Evolutionary conservation across 2,329 filamentous ascomycete species (phyloP).

Genomic region (Hymenoscyphus repandus): DNA sequence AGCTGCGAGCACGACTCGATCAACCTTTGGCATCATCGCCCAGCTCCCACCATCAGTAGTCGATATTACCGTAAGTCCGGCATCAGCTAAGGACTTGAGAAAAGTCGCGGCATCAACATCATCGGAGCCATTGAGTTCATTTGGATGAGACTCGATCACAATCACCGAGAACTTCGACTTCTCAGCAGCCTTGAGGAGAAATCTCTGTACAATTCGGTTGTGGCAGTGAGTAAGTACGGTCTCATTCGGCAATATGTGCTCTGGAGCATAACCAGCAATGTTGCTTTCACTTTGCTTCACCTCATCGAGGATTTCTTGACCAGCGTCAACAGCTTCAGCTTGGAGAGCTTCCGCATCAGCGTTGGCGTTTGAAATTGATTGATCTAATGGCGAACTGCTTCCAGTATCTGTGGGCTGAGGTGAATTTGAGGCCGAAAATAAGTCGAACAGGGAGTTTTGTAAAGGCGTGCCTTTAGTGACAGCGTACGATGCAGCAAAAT

Average conservation of each 20-base stretch:
- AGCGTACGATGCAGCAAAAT: constrained; percentile 53
- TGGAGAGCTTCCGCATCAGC: constrained; percentile 60
- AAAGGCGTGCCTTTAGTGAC: constrained; percentile 45
- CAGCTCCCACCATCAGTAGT: constrained; percentile 82
- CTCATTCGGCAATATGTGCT: constrained; percentile 90
- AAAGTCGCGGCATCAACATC: constrained; percentile 46
- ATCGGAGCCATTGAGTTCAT: constrained; percentile 48
- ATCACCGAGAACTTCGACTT: constrained; percentile 92
- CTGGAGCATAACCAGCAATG: constrained; percentile 80
- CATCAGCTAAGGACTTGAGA: constrained; percentile 70
- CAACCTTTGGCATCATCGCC: constrained; percentile 90
- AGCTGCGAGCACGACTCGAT: constrained; percentile 89
- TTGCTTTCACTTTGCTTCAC: constrained; percentile 89
- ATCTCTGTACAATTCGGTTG: constrained; percentile 81
- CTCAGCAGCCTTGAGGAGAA: constrained; percentile 78
- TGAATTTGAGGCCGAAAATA: constrained; percentile 66
- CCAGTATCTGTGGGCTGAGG: constrained; percentile 49
- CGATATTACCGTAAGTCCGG: constrained; percentile 76
- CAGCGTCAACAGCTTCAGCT: constrained; percentile 87
- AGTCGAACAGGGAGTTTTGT: constrained; percentile 75
- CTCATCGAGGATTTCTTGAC: constrained; percentile 94
- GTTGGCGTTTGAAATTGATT: constrained; percentile 20
- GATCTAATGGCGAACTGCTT: constrained; percentile 42
- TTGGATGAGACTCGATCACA: constrained; percentile 68
- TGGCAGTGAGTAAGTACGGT: constrained; percentile 86